Conservation (phyloP, 106 monocot species). For the Dioscorea dumetorum region DNA sequence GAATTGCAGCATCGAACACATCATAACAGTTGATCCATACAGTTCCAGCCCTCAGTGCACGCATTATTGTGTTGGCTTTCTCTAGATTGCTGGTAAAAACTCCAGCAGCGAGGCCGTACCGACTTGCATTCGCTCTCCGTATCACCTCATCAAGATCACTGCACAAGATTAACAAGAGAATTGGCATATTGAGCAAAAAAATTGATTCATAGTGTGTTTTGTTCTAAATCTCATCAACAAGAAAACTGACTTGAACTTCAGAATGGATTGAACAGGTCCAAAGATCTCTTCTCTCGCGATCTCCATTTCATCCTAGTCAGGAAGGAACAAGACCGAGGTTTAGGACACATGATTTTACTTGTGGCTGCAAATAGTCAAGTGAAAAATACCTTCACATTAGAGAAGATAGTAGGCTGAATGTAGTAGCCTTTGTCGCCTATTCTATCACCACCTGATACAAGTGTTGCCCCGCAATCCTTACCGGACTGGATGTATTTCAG, state of each 20-base stretch:
- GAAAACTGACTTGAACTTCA: conserved; percentile 81
- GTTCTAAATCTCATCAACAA: background rate
- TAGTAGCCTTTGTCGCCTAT: conserved; percentile 68
- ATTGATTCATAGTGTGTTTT: background rate
- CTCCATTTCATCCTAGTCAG: conserved; percentile 61
- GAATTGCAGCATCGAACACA: conserved; percentile 80
- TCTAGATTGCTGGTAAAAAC: conserved; percentile 75
- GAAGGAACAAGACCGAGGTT: background rate
- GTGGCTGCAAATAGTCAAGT: background rate
- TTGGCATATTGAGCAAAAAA: background rate
- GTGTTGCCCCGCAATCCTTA: conserved; percentile 61
- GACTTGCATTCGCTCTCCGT: conserved; percentile 46
- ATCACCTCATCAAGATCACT: conserved; percentile 86
- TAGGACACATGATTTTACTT: too few species aligned
- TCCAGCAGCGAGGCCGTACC: conserved; percentile 77
- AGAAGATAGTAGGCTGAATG: conserved; percentile 80
- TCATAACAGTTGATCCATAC: conserved; percentile 91
- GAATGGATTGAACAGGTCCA: conserved; percentile 86
- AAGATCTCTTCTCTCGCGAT: conserved; percentile 93
- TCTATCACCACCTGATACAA: conserved; percentile 72
- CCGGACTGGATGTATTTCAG: conserved; percentile 63
- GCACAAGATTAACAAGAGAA: background rate
- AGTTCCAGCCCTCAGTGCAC: conserved; percentile 57
- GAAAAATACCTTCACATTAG: conserved; percentile 64
- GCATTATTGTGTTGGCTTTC: conserved; percentile 71